Percentiles rank a stretch among this genome's conserved stretches.
Conservation (phyloP, 2,329 filamentous ascomycete genomes). For the Sporothrix variecibatus region DNA sequence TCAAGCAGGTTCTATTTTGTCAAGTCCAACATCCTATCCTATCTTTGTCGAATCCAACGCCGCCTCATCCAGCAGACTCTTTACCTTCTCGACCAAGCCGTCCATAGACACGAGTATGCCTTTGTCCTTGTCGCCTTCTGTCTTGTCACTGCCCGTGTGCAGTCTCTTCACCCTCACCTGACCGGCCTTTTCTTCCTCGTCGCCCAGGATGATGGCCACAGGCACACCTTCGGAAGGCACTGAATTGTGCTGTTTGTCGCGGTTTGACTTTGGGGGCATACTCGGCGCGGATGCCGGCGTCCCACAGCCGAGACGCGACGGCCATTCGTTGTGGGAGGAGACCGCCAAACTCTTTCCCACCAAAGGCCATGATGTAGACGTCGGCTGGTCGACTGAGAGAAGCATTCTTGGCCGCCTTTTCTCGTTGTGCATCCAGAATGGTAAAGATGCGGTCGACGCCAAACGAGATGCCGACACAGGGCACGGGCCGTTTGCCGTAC, state of each 20-base stretch:
- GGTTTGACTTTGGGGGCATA: constrained; percentile 89
- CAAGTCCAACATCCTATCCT: not conserved
- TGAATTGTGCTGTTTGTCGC: constrained; percentile 86
- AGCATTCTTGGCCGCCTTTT: too few species aligned
- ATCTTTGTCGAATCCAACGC: not conserved
- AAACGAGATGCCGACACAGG: constrained; percentile 87
- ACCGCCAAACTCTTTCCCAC: constrained; percentile 70
- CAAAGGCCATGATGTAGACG: constrained; percentile 93
- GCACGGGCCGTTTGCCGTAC: constrained; percentile 85
- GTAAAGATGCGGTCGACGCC: constrained; percentile 95
- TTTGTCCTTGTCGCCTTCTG: constrained; percentile 80
- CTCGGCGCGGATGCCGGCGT: constrained; percentile 85
- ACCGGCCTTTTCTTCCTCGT: constrained; percentile 81
- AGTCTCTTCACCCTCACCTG: constrained; percentile 85
- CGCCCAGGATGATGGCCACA: constrained; percentile 84
- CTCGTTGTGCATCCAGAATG: constrained; percentile 75
- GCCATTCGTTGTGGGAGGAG: constrained; percentile 82
- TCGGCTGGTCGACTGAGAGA: too few species aligned
- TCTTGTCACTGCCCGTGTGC: constrained; percentile 57
- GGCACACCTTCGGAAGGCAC: constrained; percentile 86
- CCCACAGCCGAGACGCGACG: constrained; percentile 76
- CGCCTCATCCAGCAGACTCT: constrained; percentile 34
- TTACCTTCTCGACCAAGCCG: constrained; percentile 65
- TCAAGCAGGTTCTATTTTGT: not conserved
- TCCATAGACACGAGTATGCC: constrained; percentile 71